These are phyloP conservation scores for Fusarium xyrophilum DNA, from an alignment of 2,329 filamentous ascomycete species.

Conservation along the genomic window DNA sequence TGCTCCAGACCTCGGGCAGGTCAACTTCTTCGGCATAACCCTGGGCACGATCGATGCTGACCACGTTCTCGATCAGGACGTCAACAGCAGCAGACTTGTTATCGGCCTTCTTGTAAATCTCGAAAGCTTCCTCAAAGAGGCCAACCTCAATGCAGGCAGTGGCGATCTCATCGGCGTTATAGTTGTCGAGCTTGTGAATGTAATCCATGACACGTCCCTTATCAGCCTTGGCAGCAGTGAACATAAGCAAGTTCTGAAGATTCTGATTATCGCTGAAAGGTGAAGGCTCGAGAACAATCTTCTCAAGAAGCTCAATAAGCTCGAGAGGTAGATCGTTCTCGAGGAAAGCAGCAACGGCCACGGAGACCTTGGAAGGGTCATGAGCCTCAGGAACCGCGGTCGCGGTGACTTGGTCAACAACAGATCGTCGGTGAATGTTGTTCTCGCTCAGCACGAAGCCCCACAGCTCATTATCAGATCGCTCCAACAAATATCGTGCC, in stretches of 20 bases:
- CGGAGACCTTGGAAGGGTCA: slow-evolving; percentile 92
- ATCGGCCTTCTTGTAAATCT: slow-evolving; percentile 97
- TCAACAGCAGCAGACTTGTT: slow-evolving; percentile 87
- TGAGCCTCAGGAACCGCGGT: slow-evolving; percentile 92
- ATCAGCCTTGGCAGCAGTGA: slow-evolving; percentile 96
- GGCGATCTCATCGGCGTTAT: slow-evolving; percentile 91
- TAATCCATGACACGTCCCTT: slow-evolving; percentile 95
- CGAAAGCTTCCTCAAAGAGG: slow-evolving; percentile 94
- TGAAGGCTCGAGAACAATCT: slow-evolving; percentile 99
- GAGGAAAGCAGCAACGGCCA: slow-evolving; percentile 93
- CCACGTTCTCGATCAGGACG: slow-evolving; percentile 93
- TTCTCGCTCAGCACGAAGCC: slow-evolving; percentile 92
- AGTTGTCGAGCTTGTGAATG: slow-evolving; percentile 88
- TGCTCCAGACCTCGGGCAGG: slow-evolving; percentile 95
- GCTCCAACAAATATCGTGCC: slow-evolving; percentile 90
- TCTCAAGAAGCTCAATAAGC: slow-evolving; percentile 96
- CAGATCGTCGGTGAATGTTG: slow-evolving; percentile 91
- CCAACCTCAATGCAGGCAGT: slow-evolving; percentile 93
- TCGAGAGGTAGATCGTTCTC: slow-evolving; percentile 89
- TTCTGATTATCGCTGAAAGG: slow-evolving; percentile 98
- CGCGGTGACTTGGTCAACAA: slow-evolving; percentile 95
- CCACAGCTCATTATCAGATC: slow-evolving; percentile 91
- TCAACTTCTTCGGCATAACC: slow-evolving; percentile 96
- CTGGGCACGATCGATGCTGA: slow-evolving; percentile 96
- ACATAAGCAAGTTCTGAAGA: slow-evolving; percentile 93